Evolutionary conservation across 1,139 yeast species (phyloP), one percentile per base, ranked within the genome.

Genomic region (Debaryomyces singareniensis): DNA sequence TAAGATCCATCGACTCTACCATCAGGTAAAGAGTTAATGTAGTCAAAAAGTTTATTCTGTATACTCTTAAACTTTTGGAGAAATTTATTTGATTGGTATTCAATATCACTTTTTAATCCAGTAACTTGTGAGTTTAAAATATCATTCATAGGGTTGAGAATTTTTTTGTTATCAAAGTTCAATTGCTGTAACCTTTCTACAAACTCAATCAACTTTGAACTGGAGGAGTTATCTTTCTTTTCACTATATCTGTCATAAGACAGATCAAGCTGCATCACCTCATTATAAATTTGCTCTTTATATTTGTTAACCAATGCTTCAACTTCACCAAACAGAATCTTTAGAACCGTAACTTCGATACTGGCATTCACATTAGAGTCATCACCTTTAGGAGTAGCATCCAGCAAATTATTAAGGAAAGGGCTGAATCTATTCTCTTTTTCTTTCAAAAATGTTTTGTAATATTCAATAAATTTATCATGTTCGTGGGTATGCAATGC

Each of bases 381-480:
- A 9, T 13, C 18, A n/a, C n/a, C n/a, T n/a, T n/a, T n/a, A n/a
- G n/a, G n/a, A n/a, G n/a, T n/a, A 5, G n/a, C 5, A 11, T 11
- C 25, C 7, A 5, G n/a, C 9, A 10, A 12, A 10, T 27, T 18
- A 12, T 5, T 11, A 11, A 5, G 12, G 34, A n/a, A 43, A 22
- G 42, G 46, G 12, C 31, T 29, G 25, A 40, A 31, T 32, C 39
- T 42, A 30, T 46, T 41, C 9, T 38, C 31, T 35, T 49, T 51
- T 39, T 58, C 55, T 32, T 39, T 40, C 13, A 23, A 7, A 23
- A n/a, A 23, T 12, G 14, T 7, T n/a, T 23, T 9, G 51, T 85
- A 86, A 42, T 81, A 86, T 28, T 78, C 71, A 27, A 86, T 63
- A 27, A 91, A 68, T 25, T 73, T 68, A 34, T 80, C 84, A 45